Evolutionary conservation across 2,329 filamentous ascomycete species (phyloP).

Genomic region (Dothistroma septosporum): DNA sequence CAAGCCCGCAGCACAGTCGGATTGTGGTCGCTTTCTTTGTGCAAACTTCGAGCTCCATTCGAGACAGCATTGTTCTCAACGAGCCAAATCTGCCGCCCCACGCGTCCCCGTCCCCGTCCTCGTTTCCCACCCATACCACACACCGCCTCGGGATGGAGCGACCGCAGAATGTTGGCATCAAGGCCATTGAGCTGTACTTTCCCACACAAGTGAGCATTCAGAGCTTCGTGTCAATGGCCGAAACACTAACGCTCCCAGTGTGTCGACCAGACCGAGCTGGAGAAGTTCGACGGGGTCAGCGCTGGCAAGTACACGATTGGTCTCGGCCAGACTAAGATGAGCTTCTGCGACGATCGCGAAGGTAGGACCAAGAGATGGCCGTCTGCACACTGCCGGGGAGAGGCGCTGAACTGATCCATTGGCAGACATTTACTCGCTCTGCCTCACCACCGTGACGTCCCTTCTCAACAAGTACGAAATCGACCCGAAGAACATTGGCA

Average conservation of each 20-base stretch:
- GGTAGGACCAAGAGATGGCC: slow-evolving; percentile 30
- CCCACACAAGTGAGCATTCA: slow-evolving; percentile 46
- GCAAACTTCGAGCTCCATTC: background rate
- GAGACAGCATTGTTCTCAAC: background rate
- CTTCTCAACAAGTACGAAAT: slow-evolving; percentile 52
- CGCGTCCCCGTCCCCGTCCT: slow-evolving; percentile 1
- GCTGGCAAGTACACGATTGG: slow-evolving; percentile 53
- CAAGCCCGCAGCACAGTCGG: background rate
- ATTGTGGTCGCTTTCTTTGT: background rate
- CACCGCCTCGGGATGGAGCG: slow-evolving; percentile 41
- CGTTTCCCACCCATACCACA: slow-evolving; percentile 7
- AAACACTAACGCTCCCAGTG: slow-evolving; percentile 38
- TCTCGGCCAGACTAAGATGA: slow-evolving; percentile 54
- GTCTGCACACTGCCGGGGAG: background rate
- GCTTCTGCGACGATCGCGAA: slow-evolving; percentile 54
- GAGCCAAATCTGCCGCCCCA: background rate
- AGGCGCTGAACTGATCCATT: slow-evolving; percentile 7
- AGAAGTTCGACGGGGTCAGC: slow-evolving; percentile 53
- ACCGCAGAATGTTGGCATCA: slow-evolving; percentile 51
- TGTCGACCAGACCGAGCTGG: slow-evolving; percentile 51
- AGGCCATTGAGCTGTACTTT: slow-evolving; percentile 54
- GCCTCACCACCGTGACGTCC: slow-evolving; percentile 50
- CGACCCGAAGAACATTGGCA: slow-evolving; percentile 49
- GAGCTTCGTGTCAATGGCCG: background rate
- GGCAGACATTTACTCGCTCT: slow-evolving; percentile 52